Percentiles rank a stretch among this genome's conserved stretches.
Evolutionary conservation across 768 basidiomycete species (phyloP).

Genomic region (Leccinellum rugosiceps): DNA sequence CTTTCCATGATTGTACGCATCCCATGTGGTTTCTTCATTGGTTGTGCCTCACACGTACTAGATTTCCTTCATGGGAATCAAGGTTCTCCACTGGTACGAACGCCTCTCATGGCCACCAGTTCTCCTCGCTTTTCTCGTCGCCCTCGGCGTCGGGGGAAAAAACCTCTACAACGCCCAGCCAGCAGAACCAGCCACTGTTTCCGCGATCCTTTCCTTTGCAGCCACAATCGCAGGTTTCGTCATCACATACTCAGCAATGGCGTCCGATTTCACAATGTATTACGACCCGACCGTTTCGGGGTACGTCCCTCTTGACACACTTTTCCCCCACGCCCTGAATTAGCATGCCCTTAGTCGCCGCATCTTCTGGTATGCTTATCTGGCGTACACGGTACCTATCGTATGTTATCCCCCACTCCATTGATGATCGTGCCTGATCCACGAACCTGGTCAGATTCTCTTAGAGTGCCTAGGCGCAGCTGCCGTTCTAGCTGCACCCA

Average conservation of each 20-base stretch:
- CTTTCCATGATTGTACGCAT: conserved; percentile 57
- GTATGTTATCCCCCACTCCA: conserved; percentile 39
- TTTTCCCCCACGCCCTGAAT: conserved; percentile 7
- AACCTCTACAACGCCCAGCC: conserved; percentile 51
- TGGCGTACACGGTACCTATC: conserved; percentile 59
- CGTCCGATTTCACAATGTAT: conserved; percentile 76
- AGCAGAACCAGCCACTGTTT: conserved; percentile 51
- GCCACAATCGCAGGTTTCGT: conserved; percentile 72
- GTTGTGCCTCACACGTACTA: conserved; percentile 14
- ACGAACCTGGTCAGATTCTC: conserved; percentile 24
- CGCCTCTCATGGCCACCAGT: conserved; percentile 75
- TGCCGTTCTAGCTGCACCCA: conserved; percentile 53
- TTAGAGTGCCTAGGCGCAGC: conserved; percentile 66
- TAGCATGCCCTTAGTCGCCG: conserved; percentile 40
- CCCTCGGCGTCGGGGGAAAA: conserved; percentile 70
- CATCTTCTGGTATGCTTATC: conserved; percentile 63
- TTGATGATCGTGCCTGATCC: not conserved
- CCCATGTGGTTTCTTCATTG: not conserved
- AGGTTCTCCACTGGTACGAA: conserved; percentile 70
- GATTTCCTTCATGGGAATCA: conserved; percentile 67
- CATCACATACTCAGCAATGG: conserved; percentile 57
- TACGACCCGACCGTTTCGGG: conserved; percentile 56
- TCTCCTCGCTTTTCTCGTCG: conserved; percentile 67
- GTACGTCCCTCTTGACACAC: conserved; percentile 31
- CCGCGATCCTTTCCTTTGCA: conserved; percentile 58